Evolutionary conservation across 2,329 filamentous ascomycete genomes (phyloP).

Genomic region (Phialophora chinensis): DNA sequence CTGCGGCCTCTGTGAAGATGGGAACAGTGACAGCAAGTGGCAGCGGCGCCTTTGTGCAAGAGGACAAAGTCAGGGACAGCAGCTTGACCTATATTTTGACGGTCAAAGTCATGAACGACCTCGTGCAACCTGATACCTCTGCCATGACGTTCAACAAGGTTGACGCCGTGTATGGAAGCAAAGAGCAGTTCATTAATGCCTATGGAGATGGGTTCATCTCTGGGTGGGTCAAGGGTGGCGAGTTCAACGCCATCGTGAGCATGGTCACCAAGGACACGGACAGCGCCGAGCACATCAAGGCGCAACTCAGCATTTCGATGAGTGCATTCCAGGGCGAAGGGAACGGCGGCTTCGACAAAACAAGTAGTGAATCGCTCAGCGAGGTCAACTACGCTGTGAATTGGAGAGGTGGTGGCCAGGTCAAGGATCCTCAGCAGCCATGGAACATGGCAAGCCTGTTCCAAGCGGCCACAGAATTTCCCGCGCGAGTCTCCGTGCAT

Average conservation of each 20-base stretch:
- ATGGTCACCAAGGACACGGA: background rate
- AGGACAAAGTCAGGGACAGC: background rate
- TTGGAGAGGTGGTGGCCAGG: background rate
- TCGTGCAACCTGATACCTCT: background rate
- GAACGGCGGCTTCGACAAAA: background rate
- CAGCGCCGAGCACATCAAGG: background rate
- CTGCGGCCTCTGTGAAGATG: background rate
- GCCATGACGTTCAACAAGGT: background rate
- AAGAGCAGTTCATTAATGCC: background rate
- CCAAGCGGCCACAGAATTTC: background rate
- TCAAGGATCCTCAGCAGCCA: background rate
- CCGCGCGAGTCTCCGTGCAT: background rate
- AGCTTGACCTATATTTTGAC: background rate
- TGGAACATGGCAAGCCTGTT: constrained; percentile 1
- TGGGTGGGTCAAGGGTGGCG: background rate
- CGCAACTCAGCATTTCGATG: background rate
- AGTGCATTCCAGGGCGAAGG: background rate
- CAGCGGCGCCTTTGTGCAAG: background rate
- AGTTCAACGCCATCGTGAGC: background rate
- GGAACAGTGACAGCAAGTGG: background rate
- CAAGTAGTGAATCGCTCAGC: background rate
- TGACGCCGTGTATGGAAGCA: background rate
- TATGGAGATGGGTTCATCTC: constrained; percentile 1
- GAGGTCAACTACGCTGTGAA: background rate
- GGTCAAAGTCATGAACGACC: constrained; percentile 1